These are phyloP conservation scores for Ogataea naganishii DNA, from an alignment of 805 yeast species.

Conservation along the genomic window DNA sequence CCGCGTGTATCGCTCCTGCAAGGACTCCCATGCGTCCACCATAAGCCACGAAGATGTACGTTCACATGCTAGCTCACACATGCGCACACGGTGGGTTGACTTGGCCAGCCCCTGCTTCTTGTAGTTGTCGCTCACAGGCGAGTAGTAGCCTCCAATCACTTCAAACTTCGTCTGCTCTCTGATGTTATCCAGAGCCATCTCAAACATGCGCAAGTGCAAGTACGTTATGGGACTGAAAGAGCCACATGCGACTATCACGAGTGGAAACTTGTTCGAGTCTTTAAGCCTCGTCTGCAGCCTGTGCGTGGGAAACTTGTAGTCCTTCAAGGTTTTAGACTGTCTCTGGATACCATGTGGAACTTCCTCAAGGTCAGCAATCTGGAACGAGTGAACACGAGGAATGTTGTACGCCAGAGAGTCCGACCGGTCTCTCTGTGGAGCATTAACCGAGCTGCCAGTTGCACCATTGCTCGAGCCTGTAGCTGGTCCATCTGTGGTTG, in stretches of 20 bases:
- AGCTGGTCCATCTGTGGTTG: no score
- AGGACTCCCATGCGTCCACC: slow-evolving; percentile 99
- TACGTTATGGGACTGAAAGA: slow-evolving; percentile 95
- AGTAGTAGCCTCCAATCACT: slow-evolving; percentile 92
- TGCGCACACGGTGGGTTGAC: slow-evolving; percentile 82
- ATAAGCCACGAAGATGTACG: slow-evolving; percentile 94
- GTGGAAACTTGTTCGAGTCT: slow-evolving; percentile 74
- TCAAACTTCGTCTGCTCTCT: slow-evolving; percentile 89
- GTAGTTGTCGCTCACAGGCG: slow-evolving; percentile 91
- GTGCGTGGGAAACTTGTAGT: slow-evolving; percentile 82
- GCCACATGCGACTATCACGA: slow-evolving; percentile 96
- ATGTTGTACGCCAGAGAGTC: slow-evolving; percentile 20
- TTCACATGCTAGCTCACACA: slow-evolving; percentile 98
- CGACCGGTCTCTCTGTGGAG: no score
- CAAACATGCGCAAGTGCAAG: slow-evolving; percentile 93
- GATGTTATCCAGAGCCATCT: slow-evolving; percentile 94
- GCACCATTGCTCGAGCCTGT: no score
- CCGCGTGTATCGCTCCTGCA: slow-evolving; percentile 84
- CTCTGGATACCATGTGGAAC: slow-evolving; percentile 91
- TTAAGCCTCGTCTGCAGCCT: slow-evolving; percentile 61
- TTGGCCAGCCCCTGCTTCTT: slow-evolving; percentile 89
- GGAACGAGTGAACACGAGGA: slow-evolving; percentile 41
- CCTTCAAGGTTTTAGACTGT: slow-evolving; percentile 64
- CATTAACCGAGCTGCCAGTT: no score
- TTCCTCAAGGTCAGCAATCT: slow-evolving; percentile 91